These are phyloP conservation scores for Colletotrichum sp. DNA, from an alignment of 2,329 filamentous ascomycete genomes.

Conservation along the genomic window DNA sequence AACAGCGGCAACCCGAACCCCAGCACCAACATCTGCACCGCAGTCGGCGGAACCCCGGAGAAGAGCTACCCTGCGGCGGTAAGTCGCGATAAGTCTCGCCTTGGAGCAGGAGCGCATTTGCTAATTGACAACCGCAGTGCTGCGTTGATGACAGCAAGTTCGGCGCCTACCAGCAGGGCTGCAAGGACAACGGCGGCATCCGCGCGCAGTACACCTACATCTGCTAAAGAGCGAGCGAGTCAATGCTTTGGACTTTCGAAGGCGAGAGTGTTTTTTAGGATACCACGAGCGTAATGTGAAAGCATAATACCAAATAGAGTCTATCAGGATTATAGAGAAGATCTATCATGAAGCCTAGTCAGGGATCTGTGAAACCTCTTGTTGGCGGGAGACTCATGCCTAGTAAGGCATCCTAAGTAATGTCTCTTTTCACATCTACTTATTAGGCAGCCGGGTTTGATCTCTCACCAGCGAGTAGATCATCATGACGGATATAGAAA, in stretches of 20 bases:
- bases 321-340: neutral
- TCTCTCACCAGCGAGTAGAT: neutral
- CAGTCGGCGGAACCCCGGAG: neutral
- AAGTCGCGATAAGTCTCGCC: neutral
- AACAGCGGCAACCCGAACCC: neutral
- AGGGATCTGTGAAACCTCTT: neutral
- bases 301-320: neutral
- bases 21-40: neutral
- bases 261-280: neutral
- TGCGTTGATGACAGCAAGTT: neutral
- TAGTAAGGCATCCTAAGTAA: neutral
- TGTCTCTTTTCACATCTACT: fast-evolving
- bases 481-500: neutral
- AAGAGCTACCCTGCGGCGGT: neutral
- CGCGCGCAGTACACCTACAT: neutral
- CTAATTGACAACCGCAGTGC: neutral
- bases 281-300: neutral
- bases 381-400: too few relatives aligned
- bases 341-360: neutral
- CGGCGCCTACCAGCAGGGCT: neutral
- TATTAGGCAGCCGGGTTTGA: fast-evolving
- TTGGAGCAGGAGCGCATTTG: too few relatives aligned
- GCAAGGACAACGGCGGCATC: neutral
- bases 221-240: neutral
- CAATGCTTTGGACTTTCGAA: neutral